Evolutionary conservation across 2,329 filamentous ascomycete genomes (phyloP).

Genomic region (Coccinonectria pachysandricola): DNA sequence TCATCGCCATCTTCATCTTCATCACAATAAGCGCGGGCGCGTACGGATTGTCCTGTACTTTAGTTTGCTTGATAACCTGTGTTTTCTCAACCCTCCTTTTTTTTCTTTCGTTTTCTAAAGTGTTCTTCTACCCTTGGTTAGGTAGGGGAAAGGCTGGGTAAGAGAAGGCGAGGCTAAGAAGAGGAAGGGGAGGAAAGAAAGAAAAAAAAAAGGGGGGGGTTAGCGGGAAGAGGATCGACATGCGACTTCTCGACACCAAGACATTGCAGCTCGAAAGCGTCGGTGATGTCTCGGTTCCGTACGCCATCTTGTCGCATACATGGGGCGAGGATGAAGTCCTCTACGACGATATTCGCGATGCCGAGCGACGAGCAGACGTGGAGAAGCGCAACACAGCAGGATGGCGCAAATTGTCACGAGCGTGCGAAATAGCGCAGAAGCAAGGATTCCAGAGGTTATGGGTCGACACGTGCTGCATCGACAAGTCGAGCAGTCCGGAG

Average conservation of each 20-base stretch:
- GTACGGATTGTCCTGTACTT: too few species aligned
- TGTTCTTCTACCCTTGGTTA: too few species aligned
- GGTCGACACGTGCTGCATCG: conserved; percentile 20
- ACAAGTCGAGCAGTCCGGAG: conserved; percentile 17
- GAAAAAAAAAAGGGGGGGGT: too few species aligned
- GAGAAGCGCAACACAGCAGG: conserved; percentile 11
- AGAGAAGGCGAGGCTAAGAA: too few species aligned
- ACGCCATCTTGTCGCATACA: conserved; percentile 19
- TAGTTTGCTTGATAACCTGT: too few species aligned
- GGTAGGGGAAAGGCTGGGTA: too few species aligned
- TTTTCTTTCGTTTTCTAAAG: too few species aligned
- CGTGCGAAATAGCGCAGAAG: conserved; percentile 14
- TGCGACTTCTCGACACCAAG: conserved; percentile 19
- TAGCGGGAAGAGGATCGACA: too few species aligned
- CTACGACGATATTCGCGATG: conserved; percentile 13
- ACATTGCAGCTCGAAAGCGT: conserved; percentile 15
- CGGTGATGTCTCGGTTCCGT: conserved; percentile 9
- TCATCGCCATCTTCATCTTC: too few species aligned
- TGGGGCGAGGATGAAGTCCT: conserved; percentile 17
- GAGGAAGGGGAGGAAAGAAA: too few species aligned
- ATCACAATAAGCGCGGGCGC: too few species aligned
- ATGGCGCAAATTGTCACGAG: conserved; percentile 13
- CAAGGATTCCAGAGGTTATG: conserved; percentile 14
- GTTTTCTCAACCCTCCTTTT: too few species aligned
- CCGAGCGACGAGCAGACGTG: conserved; percentile 11